Percentiles rank a stretch among this genome's conserved stretches.
Evolutionary conservation across 495 filamentous ascomycete genomes (phyloP).

Genomic region (Lasiosphaeria miniovina): DNA sequence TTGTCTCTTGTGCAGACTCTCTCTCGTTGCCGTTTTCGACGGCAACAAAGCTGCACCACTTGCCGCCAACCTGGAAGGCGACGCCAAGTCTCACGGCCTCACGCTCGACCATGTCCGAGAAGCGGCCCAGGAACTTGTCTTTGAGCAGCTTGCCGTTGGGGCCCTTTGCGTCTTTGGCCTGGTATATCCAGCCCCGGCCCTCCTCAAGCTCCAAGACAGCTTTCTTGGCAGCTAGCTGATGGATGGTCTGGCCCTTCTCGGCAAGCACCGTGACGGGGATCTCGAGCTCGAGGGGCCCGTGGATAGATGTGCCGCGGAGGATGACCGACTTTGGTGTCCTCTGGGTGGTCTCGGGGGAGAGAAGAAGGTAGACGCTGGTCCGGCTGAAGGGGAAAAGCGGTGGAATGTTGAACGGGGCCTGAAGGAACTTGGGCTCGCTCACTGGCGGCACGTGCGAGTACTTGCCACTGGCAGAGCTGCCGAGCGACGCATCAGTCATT

Average conservation of each 20-base stretch:
- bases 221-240: slow-evolving; percentile 67
- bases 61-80: slow-evolving; percentile 61
- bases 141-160: slow-evolving; percentile 45
- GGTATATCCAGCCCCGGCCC: slow-evolving; percentile 60
- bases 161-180: slow-evolving; percentile 37
- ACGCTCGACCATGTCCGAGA: slow-evolving; percentile 53
- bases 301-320: slow-evolving; percentile 50
- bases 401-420: slow-evolving; percentile 60
- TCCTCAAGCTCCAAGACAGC: slow-evolving; percentile 67
- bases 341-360: slow-evolving; percentile 48
- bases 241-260: slow-evolving; percentile 54
- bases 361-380: slow-evolving; percentile 60
- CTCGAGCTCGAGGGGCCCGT: slow-evolving; percentile 57
- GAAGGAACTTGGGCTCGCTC: slow-evolving; percentile 52
- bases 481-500: slow-evolving; percentile 28
- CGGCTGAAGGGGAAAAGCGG: slow-evolving; percentile 62
- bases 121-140: slow-evolving; percentile 44
- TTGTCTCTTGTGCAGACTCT: slow-evolving; percentile 12
- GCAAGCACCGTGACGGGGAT: slow-evolving; percentile 57
- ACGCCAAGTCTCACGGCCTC: slow-evolving; percentile 64
- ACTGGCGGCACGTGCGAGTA: slow-evolving; percentile 51
- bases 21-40: slow-evolving; percentile 40
- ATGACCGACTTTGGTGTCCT: slow-evolving; percentile 52
- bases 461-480: slow-evolving; percentile 27
- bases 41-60: slow-evolving; percentile 70